Conservation (phyloP, 129 eudicot species). For the carrot (Daucus carota) region DH1_v3.0 NC_030388.2:3882501-3883000, state of each 20-base stretch:
- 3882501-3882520: neutral
- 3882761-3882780: slow-evolving; percentile 29
- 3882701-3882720: slow-evolving; percentile 51
- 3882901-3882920: neutral
- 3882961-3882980: neutral
- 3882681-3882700: slow-evolving; percentile 76
- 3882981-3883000: neutral
- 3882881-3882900: neutral
- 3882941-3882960: neutral
- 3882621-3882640: slow-evolving; percentile 98
- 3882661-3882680: slow-evolving; percentile 83
- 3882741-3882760: slow-evolving; percentile 98
- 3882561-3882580: slow-evolving; percentile 44
- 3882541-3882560: neutral
- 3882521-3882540: neutral
- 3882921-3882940: neutral
- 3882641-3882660: slow-evolving; percentile 95
- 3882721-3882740: slow-evolving; percentile 77
- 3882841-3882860: neutral
- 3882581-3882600: slow-evolving; percentile 73
- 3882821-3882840: no score
- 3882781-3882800: neutral
- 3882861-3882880: neutral
- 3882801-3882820: neutral
- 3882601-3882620: slow-evolving; percentile 57